phyloP scores from a whole-genome alignment of 164 flowering plant species.

The Taxillus chinensis region DNA sequence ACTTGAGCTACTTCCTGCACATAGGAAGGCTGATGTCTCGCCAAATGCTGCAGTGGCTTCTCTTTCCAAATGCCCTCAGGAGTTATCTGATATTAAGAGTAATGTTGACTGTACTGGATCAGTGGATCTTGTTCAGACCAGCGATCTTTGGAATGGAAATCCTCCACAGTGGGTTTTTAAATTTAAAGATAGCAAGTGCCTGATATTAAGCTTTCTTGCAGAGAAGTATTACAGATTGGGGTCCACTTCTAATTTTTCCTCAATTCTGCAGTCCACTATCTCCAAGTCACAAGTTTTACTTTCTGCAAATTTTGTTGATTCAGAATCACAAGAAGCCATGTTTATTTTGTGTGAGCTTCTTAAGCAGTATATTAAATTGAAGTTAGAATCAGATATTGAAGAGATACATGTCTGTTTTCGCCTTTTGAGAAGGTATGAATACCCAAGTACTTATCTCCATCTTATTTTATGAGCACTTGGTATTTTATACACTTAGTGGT shows the following conservation, averaged over 20 bases:
- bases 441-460: neutral
- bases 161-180: slow-evolving; percentile 78
- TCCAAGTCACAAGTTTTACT: slow-evolving; percentile 14
- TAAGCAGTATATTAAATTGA: slow-evolving; percentile 61
- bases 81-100: slow-evolving; percentile 4
- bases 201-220: slow-evolving; percentile 37
- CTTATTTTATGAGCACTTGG: neutral
- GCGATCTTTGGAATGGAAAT: slow-evolving; percentile 55
- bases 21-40: slow-evolving; percentile 30
- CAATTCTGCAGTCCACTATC: slow-evolving; percentile 35
- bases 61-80: slow-evolving; percentile 10
- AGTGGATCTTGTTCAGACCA: slow-evolving; percentile 10
- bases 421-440: slow-evolving; percentile 68
- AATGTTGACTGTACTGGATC: slow-evolving; percentile 6
- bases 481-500: neutral
- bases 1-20: slow-evolving; percentile 60
- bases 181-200: slow-evolving; percentile 44
- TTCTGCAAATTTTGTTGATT: slow-evolving; percentile 24
- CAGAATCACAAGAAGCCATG: slow-evolving; percentile 36
- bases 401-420: slow-evolving; percentile 72
- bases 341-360: slow-evolving; percentile 53
- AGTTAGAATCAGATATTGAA: slow-evolving; percentile 67
- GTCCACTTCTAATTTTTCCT: slow-evolving; percentile 33
- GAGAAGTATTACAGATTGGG: slow-evolving; percentile 37
- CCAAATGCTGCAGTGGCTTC: slow-evolving; percentile 14